A percentile compares a stretch with the other conserved stretches of the same genome.
Conservation (phyloP, 2,329 filamentous ascomycete species). For the Xylaria hypoxylon region DNA sequence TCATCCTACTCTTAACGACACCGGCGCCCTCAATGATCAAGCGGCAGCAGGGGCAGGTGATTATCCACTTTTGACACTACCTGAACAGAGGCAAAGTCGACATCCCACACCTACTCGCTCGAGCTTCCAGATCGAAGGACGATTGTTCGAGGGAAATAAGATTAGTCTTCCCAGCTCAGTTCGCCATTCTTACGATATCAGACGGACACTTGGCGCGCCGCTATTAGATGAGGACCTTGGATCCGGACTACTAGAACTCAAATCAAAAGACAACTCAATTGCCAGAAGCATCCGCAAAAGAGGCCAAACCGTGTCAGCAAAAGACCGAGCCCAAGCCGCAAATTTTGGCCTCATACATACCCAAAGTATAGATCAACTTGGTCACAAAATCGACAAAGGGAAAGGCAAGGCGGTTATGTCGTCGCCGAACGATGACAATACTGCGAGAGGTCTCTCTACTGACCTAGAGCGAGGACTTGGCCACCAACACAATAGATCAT, state of each 20-base stretch:
- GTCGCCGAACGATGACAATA: constrained; percentile 51
- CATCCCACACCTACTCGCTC: constrained; percentile 58
- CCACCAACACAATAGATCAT: constrained; percentile 59
- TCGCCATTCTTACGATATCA: constrained; percentile 66
- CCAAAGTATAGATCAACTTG: constrained; percentile 38
- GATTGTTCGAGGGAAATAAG: constrained; percentile 59
- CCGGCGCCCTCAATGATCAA: constrained; percentile 53
- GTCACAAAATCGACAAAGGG: constrained; percentile 59
- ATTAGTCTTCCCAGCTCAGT: constrained; percentile 66
- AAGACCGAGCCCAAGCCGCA: constrained; percentile 42
- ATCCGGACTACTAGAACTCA: constrained; percentile 45
- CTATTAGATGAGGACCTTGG: constrained; percentile 41
- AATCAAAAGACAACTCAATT: constrained; percentile 40
- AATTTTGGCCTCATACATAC: constrained; percentile 49
- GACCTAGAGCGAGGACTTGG: constrained; percentile 67
- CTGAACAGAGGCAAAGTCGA: constrained; percentile 62
- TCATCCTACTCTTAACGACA: constrained; percentile 57
- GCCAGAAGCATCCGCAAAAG: constrained; percentile 45
- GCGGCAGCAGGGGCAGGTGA: constrained; percentile 57
- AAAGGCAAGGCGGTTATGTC: constrained; percentile 64
- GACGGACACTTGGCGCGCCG: constrained; percentile 53
- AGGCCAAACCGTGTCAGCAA: constrained; percentile 49
- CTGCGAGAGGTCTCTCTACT: constrained; percentile 56
- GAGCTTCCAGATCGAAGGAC: constrained; percentile 65
- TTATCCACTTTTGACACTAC: constrained; percentile 63